These are phyloP conservation scores for Trifolium fragiferum DNA, from an alignment of 306 rosid species.

Conservation along the genomic window DNA sequence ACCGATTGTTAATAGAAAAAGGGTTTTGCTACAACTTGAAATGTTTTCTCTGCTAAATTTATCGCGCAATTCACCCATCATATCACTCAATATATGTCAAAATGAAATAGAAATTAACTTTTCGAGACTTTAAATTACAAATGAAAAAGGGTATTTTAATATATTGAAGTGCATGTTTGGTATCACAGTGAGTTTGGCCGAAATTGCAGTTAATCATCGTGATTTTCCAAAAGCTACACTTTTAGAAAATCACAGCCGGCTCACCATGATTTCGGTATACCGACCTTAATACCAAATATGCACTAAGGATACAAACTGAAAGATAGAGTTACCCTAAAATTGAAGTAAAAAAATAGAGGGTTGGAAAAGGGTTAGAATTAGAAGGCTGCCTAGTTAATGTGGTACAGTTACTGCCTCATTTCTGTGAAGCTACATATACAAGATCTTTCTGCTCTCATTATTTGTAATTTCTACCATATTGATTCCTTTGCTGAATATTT, in stretches of 20 bases:
- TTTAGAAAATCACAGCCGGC: no score
- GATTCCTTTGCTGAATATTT: conserved; percentile 63
- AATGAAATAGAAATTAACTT: neutral
- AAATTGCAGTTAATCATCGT: no score
- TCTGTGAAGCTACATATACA: conserved; percentile 42
- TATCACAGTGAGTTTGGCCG: no score
- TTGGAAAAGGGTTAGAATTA: conserved; percentile 34
- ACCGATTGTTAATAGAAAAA: no score
- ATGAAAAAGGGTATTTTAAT: conserved; percentile 16
- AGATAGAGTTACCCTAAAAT: neutral
- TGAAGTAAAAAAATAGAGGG: neutral
- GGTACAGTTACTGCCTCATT: conserved; percentile 36
- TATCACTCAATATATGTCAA: neutral
- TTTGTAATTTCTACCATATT: conserved; percentile 26
- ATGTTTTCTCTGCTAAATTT: neutral
- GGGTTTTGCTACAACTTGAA: neutral
- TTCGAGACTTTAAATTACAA: neutral
- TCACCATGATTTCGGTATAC: no score
- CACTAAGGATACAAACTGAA: neutral
- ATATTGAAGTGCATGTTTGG: neutral
- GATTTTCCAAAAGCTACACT: no score
- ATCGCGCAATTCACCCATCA: neutral
- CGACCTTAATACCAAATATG: no score
- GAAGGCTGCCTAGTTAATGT: conserved; percentile 33
- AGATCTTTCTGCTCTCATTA: conserved; percentile 30